Evolutionary conservation across 345 rosid genomes (phyloP).

Genomic region (Dipteronia sinensis): DNA sequence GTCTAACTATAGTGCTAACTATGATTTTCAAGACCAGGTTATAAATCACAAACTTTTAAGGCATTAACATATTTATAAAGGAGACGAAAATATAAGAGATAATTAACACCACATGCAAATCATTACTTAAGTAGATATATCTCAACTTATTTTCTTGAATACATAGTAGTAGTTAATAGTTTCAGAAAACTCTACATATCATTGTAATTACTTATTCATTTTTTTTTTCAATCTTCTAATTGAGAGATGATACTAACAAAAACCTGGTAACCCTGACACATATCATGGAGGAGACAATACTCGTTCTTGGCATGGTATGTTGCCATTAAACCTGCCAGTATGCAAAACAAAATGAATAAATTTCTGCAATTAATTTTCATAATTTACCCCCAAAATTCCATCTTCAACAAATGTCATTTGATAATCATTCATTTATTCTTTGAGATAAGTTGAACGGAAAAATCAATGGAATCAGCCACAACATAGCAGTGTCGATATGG

Average conservation of each 20-base stretch:
- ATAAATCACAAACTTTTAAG: too few relatives aligned
- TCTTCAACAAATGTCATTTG: not conserved
- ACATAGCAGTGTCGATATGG: not conserved
- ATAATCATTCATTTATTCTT: not conserved
- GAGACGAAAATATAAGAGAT: too few relatives aligned
- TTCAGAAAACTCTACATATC: too few relatives aligned
- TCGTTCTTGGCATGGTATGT: slow-evolving; percentile 97
- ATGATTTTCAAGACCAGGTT: too few relatives aligned
- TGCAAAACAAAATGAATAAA: not conserved
- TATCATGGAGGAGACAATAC: slow-evolving; percentile 87
- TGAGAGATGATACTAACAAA: slow-evolving; percentile 74
- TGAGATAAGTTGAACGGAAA: not conserved
- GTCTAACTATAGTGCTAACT: too few relatives aligned
- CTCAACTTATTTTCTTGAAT: too few relatives aligned
- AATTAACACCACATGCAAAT: too few relatives aligned
- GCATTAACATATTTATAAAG: too few relatives aligned
- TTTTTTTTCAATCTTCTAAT: slow-evolving; percentile 54
- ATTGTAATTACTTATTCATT: not conserved
- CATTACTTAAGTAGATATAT: too few relatives aligned
- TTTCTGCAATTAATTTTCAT: not conserved
- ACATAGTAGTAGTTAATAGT: too few relatives aligned
- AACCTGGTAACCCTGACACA: slow-evolving; percentile 89
- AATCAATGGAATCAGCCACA: not conserved
- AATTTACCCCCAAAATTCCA: not conserved
- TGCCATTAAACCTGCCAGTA: slow-evolving; percentile 80